A percentile compares a stretch with the other conserved stretches of the same genome.
Conservation (phyloP, 106 monocot species). For the Gastrodia elata region DNA sequence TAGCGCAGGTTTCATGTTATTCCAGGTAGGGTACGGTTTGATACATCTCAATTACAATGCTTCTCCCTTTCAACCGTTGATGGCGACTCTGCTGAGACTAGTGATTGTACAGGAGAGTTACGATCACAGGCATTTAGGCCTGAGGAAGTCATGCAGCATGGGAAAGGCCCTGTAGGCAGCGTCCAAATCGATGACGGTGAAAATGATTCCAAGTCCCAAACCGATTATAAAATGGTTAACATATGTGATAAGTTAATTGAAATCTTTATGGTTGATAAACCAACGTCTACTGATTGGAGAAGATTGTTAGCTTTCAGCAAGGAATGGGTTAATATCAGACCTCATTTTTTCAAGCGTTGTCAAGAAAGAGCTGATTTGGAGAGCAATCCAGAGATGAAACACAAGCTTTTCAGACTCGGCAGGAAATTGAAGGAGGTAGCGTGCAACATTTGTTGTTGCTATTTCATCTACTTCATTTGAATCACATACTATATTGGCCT, state of each 20-base stretch:
- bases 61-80: constrained; percentile 23
- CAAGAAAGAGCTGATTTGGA: constrained; percentile 73
- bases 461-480: background rate
- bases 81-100: constrained; percentile 27
- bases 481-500: background rate
- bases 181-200: constrained; percentile 8
- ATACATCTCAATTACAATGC: constrained; percentile 2
- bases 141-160: background rate
- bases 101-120: constrained; percentile 29
- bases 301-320: constrained; percentile 88
- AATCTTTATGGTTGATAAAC: constrained; percentile 94
- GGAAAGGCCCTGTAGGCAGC: constrained; percentile 12
- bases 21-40: background rate
- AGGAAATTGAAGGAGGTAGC: constrained; percentile 92
- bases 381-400: constrained; percentile 72
- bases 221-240: constrained; percentile 56
- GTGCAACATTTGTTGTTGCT: background rate
- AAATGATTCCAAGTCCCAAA: constrained; percentile 11
- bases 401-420: constrained; percentile 67
- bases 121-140: constrained; percentile 9
- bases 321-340: constrained; percentile 70
- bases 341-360: constrained; percentile 73
- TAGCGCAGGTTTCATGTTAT: background rate
- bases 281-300: constrained; percentile 90
- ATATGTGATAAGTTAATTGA: constrained; percentile 89